These are phyloP conservation scores for Naganishia albida DNA, from an alignment of 1,284 basidiomycete species.

Conservation along the genomic window DNA sequence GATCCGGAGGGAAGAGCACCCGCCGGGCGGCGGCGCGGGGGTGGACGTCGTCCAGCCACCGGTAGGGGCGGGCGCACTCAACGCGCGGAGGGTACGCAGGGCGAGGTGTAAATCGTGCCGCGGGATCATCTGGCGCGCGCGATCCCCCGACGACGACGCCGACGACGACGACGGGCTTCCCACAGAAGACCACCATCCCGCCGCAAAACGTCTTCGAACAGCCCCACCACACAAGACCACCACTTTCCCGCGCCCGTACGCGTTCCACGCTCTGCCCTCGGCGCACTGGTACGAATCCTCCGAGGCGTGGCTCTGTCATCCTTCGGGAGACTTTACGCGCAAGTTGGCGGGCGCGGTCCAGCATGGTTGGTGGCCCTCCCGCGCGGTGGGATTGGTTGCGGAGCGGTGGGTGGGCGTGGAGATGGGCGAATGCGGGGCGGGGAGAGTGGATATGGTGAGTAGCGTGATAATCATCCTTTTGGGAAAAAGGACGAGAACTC, in stretches of 20 bases:
- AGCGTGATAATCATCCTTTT: too few relatives aligned
- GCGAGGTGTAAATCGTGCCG: constrained; percentile 6
- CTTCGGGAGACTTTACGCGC: constrained; percentile 25
- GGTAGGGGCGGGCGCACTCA: neutral
- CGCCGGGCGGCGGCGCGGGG: too few relatives aligned
- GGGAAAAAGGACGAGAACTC: too few relatives aligned
- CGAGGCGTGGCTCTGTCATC: constrained; percentile 30
- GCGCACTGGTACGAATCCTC: constrained; percentile 27
- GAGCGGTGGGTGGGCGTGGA: constrained; percentile 40
- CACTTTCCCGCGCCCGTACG: neutral
- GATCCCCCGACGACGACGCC: neutral
- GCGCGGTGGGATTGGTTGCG: constrained; percentile 12
- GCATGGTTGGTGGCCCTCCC: constrained; percentile 36
- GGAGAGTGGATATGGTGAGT: constrained; percentile 38
- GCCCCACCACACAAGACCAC: neutral
- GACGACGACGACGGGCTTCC: too few relatives aligned
- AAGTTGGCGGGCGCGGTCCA: neutral
- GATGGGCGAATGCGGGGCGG: constrained; percentile 40
- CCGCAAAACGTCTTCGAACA: too few relatives aligned
- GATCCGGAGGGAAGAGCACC: neutral
- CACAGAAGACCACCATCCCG: too few relatives aligned
- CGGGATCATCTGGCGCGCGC: neutral
- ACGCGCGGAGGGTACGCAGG: neutral
- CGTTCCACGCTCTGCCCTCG: constrained; percentile 27
- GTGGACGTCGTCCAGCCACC: constrained; percentile 3